These are phyloP conservation scores for Rusavskia elegans DNA, from an alignment of 495 filamentous ascomycete genomes.

Conservation along the genomic window DNA sequence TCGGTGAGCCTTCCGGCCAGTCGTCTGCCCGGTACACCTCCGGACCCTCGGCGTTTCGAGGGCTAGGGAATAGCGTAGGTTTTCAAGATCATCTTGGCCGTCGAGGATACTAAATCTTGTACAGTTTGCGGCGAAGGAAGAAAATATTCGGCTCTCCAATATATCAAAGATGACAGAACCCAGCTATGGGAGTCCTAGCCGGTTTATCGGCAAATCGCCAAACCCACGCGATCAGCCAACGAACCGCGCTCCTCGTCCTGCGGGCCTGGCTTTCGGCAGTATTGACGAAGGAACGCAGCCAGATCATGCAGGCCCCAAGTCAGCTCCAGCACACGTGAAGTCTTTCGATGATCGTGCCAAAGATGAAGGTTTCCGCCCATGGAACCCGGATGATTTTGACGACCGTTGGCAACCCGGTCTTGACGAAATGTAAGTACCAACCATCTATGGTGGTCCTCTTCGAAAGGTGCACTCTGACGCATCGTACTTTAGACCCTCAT, in stretches of 20 bases:
- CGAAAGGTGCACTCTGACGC: background rate
- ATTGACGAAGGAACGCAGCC: background rate
- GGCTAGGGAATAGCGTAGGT: background rate
- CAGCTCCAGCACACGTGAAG: conserved; percentile 1
- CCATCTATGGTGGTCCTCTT: background rate
- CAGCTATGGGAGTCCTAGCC: background rate
- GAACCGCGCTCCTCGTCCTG: background rate
- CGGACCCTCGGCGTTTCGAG: background rate
- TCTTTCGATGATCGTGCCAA: conserved; percentile 7
- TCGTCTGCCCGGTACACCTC: background rate
- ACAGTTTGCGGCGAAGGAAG: too few relatives aligned
- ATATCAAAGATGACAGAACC: background rate
- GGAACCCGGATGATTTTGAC: conserved; percentile 9
- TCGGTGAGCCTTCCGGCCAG: background rate
- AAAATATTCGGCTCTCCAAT: background rate
- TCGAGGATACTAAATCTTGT: too few relatives aligned
- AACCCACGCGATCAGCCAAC: background rate
- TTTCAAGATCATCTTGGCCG: background rate
- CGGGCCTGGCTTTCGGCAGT: background rate
- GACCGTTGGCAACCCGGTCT: conserved; percentile 8
- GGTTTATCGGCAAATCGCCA: background rate
- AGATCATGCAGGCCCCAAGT: background rate
- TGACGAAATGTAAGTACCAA: conserved; percentile 2
- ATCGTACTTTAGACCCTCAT: background rate
- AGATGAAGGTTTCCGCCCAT: conserved; percentile 1